Evolutionary conservation across 257 asterid genomes (phyloP).

Genomic region (Penstemon barbatus): DNA sequence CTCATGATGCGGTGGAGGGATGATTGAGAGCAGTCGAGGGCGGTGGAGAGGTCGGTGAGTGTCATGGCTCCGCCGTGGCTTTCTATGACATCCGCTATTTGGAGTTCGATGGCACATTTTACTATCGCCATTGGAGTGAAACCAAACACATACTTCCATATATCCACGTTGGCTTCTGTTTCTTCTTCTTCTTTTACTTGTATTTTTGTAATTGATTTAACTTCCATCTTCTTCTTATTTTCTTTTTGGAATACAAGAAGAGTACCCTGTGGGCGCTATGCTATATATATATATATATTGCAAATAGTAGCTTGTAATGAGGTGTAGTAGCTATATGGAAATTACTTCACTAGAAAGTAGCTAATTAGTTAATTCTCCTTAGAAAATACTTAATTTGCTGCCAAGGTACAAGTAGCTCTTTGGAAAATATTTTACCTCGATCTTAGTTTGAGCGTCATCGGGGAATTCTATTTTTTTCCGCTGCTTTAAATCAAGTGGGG

Average conservation of each 20-base stretch:
- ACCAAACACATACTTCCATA: conserved; percentile 59
- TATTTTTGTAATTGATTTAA: not conserved
- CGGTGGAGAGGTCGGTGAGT: conserved; percentile 44
- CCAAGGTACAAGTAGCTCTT: too few relatives aligned
- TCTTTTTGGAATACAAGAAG: not conserved
- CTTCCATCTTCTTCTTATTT: conserved; percentile 13
- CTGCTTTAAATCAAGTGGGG: too few relatives aligned
- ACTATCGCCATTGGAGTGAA: conserved; percentile 64
- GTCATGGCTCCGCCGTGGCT: conserved; percentile 42
- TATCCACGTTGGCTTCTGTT: conserved; percentile 43
- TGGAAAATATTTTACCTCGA: too few relatives aligned
- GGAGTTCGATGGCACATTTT: conserved; percentile 71
- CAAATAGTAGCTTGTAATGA: too few relatives aligned
- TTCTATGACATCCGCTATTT: conserved; percentile 59
- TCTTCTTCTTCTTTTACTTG: conserved; percentile 31
- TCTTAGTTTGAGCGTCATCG: too few relatives aligned
- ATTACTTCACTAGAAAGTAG: not conserved
- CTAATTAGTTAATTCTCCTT: too few relatives aligned
- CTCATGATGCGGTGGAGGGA: conserved; percentile 64
- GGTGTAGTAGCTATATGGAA: not conserved
- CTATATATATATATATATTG: not conserved
- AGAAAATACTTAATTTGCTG: too few relatives aligned
- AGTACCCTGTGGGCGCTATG: not conserved
- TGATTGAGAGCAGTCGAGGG: conserved; percentile 49
- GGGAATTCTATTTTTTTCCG: too few relatives aligned